A percentile compares a stretch with the other conserved stretches of the same genome.
Evolutionary conservation across 345 rosid species (phyloP).

Genomic region (Pistacia vera): DNA sequence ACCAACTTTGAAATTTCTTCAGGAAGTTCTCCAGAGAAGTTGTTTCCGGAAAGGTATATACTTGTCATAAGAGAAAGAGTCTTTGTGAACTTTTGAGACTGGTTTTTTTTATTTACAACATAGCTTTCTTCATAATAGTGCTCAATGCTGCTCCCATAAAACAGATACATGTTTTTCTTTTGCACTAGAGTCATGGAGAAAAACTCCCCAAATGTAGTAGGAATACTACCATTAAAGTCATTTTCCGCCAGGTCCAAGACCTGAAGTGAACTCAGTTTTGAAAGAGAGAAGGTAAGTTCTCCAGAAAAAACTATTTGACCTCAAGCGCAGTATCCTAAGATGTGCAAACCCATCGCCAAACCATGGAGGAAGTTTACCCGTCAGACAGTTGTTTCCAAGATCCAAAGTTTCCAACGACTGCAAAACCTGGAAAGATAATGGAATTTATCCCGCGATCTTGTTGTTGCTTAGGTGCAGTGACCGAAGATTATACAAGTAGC

Average conservation of each 20-base stretch:
- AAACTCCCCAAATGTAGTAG: constrained; percentile 35
- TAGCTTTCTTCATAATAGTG: too few species aligned
- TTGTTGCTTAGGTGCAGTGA: constrained; percentile 35
- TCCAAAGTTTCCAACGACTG: constrained; percentile 38
- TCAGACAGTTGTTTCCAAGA: constrained; percentile 37
- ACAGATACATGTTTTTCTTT: too few species aligned
- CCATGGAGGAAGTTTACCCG: constrained; percentile 30
- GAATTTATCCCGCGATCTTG: constrained; percentile 33
- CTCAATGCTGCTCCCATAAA: too few species aligned
- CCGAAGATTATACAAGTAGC: constrained; percentile 28
- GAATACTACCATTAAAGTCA: constrained; percentile 41
- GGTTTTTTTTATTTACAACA: too few species aligned
- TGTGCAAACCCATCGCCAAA: constrained; percentile 21
- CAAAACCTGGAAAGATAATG: constrained; percentile 30
- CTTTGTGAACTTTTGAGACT: too few species aligned
- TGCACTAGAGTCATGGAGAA: constrained; percentile 37
- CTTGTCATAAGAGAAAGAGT: too few species aligned
- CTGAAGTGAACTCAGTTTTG: too few species aligned
- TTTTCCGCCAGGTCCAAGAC: constrained; percentile 47
- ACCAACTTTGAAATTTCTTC: too few species aligned
- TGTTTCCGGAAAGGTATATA: too few species aligned
- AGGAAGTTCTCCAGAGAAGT: too few species aligned
- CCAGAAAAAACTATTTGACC: too few species aligned
- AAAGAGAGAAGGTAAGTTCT: constrained; percentile 38
- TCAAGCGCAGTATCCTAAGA: constrained; percentile 30